phyloP scores from a whole-genome alignment of 1,139 yeast species.

The Candida sp. region DNA sequence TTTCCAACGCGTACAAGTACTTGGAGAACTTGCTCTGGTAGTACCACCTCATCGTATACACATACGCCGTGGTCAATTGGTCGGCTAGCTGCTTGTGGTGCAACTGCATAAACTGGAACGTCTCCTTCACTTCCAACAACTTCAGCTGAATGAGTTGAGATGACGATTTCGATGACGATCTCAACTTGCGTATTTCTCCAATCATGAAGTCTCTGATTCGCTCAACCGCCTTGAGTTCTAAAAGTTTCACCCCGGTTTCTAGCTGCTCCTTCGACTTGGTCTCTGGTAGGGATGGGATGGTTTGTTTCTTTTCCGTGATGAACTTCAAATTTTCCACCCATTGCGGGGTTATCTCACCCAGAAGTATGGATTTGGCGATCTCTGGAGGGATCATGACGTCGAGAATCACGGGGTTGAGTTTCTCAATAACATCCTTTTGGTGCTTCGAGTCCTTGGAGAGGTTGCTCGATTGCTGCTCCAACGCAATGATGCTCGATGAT shows the following conservation, averaged over 20 bases:
- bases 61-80: constrained; percentile 82
- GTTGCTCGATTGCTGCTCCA: constrained; percentile 54
- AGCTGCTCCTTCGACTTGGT: constrained; percentile 41
- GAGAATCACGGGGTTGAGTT: constrained; percentile 71
- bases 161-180: constrained; percentile 49
- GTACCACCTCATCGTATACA: constrained; percentile 93
- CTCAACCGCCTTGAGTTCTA: constrained; percentile 64
- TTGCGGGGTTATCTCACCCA: constrained; percentile 42
- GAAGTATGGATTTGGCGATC: constrained; percentile 48
- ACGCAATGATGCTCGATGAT: constrained; percentile 60
- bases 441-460: constrained; percentile 42
- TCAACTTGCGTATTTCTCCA: constrained; percentile 61
- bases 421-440: constrained; percentile 59
- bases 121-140: constrained; percentile 62
- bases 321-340: constrained; percentile 69
- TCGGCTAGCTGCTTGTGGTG: constrained; percentile 68
- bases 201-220: constrained; percentile 75
- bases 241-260: constrained; percentile 39
- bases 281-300: constrained; percentile 38
- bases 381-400: constrained; percentile 80
- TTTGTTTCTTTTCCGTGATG: constrained; percentile 57
- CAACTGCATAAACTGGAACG: constrained; percentile 56
- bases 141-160: constrained; percentile 80
- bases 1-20: constrained; percentile 77
- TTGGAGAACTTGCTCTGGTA: constrained; percentile 80